Evolutionary conservation across 192 early-diverging fungal genomes (phyloP).

Genomic region (Coemansia sp.): DNA sequence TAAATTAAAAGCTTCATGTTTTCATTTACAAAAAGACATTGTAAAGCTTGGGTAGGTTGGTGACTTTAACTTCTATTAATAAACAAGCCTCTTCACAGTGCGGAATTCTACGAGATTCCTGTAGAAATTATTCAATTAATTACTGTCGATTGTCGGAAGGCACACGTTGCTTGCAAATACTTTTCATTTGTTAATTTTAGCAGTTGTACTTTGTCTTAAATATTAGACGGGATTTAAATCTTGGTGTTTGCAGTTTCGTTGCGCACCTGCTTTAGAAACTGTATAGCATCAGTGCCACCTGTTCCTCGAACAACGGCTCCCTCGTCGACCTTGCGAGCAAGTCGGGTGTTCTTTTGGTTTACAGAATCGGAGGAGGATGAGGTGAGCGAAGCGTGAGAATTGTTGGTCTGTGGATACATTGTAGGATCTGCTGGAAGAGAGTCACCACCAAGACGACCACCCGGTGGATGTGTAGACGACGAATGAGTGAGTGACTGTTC

Average conservation of each 20-base stretch:
- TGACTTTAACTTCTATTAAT: no score
- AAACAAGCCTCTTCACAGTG: no score
- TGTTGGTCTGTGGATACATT: constrained; percentile 53
- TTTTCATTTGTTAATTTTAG: no score
- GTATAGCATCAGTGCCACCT: constrained; percentile 84
- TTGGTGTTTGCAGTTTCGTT: constrained; percentile 72
- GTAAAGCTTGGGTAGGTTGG: no score
- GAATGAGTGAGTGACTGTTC: constrained; percentile 5
- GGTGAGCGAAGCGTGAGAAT: constrained; percentile 5
- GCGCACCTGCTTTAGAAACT: constrained; percentile 88
- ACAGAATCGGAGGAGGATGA: background rate
- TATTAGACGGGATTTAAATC: constrained; percentile 4
- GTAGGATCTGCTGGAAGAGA: constrained; percentile 46
- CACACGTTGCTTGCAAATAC: no score
- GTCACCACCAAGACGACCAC: constrained; percentile 45
- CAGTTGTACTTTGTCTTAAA: no score
- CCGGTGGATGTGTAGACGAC: constrained; percentile 2
- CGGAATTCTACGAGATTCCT: no score
- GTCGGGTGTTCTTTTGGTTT: constrained; percentile 13
- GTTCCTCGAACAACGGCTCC: constrained; percentile 68
- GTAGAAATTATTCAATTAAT: no score
- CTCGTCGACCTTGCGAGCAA: constrained; percentile 62
- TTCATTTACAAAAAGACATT: no score
- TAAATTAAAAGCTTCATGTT: no score
- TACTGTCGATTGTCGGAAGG: no score